phyloP scores from a whole-genome alignment of 768 basidiomycete species.

The Steccherinum ochraceum region DNA sequence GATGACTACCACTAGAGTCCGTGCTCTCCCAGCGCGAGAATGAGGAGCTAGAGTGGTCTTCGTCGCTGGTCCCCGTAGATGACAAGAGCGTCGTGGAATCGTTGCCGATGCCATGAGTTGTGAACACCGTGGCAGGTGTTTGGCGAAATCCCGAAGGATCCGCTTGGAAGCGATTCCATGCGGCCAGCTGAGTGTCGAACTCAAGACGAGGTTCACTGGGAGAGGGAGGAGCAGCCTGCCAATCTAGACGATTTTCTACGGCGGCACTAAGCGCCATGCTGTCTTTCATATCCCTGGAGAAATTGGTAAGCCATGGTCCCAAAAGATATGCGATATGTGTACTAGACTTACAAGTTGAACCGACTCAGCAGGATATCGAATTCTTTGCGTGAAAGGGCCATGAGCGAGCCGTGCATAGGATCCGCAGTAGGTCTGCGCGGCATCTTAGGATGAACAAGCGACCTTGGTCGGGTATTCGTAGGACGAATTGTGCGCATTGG shows the following conservation, averaged over 20 bases:
- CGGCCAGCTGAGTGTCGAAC: constrained; percentile 51
- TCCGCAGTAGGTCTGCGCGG: neutral
- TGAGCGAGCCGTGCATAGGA: constrained; percentile 26
- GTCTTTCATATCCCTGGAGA: constrained; percentile 65
- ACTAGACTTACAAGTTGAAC: constrained; percentile 65
- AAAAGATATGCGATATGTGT: no score
- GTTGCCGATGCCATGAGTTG: no score
- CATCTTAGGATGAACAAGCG: neutral
- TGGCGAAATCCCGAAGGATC: constrained; percentile 22
- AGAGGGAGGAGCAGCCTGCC: constrained; percentile 34
- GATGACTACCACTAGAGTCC: no score
- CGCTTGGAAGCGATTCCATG: constrained; percentile 46
- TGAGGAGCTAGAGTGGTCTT: neutral
- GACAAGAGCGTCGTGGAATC: neutral
- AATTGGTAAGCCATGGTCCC: no score
- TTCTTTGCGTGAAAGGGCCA: constrained; percentile 50
- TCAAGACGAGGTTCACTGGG: constrained; percentile 45
- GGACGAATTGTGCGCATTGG: neutral
- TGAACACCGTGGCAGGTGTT: neutral
- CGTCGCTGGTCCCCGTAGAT: neutral
- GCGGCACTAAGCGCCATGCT: constrained; percentile 41
- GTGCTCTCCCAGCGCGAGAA: neutral
- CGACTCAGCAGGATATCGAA: constrained; percentile 52
- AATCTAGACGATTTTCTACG: constrained; percentile 43
- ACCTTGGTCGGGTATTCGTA: neutral